Evolutionary conservation across 495 filamentous ascomycete species (phyloP).

Genomic region (Thermochaetoides thermophila): DNA sequence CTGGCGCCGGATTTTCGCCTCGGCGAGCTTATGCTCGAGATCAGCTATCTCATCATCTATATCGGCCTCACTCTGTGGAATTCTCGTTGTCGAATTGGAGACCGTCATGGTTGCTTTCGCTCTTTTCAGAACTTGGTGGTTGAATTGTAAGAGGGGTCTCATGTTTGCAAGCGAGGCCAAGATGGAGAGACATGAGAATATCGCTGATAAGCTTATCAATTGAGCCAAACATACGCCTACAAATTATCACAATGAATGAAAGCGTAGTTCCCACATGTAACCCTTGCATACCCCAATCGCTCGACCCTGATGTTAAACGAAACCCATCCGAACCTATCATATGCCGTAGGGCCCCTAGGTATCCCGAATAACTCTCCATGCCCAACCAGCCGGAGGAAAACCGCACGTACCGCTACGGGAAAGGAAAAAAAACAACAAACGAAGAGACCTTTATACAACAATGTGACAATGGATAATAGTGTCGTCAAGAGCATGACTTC

Average conservation of each 20-base stretch:
- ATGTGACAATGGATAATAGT: neutral
- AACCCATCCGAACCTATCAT: too few relatives aligned
- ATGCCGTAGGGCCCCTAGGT: too few relatives aligned
- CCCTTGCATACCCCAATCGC: too few relatives aligned
- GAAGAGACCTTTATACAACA: neutral
- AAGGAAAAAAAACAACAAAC: neutral
- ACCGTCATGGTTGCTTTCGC: neutral
- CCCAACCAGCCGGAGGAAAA: too few relatives aligned
- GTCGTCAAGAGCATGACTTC: too few relatives aligned
- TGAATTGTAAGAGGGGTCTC: neutral
- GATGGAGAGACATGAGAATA: too few relatives aligned
- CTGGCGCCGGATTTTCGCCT: constrained; percentile 7
- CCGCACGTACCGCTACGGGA: too few relatives aligned
- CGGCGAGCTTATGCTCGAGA: constrained; percentile 26
- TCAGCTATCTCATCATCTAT: constrained; percentile 21
- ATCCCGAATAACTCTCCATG: too few relatives aligned
- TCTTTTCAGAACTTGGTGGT: neutral
- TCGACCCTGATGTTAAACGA: too few relatives aligned
- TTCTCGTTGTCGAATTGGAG: neutral
- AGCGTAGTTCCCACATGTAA: constrained; percentile 3
- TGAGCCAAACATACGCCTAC: neutral
- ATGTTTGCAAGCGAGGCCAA: neutral
- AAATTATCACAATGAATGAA: constrained; percentile 4
- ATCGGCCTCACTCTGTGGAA: neutral
- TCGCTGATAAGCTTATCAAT: constrained; percentile 11